phyloP scores from a whole-genome alignment of 2,329 filamentous ascomycete species.

The Ilyonectria destructans region DNA sequence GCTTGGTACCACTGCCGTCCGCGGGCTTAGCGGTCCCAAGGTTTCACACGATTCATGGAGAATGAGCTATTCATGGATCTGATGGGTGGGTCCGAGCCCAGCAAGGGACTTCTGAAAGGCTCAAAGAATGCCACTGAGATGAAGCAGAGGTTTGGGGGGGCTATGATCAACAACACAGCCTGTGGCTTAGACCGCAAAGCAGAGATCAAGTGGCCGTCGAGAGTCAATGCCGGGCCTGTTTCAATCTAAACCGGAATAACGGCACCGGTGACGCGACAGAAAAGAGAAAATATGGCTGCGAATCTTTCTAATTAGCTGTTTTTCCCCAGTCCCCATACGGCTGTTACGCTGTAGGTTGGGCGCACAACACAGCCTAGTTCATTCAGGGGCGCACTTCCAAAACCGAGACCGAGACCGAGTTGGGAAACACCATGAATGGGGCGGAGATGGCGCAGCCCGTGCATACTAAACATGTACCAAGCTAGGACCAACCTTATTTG shows the following conservation, averaged over 20 bases:
- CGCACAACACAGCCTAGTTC: conserved; percentile 12
- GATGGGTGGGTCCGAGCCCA: background rate
- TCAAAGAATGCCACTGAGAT: background rate
- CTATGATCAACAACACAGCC: background rate
- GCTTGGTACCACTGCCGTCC: background rate
- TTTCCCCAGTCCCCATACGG: background rate
- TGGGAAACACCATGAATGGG: background rate
- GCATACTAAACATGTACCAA: background rate
- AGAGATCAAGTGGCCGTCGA: background rate
- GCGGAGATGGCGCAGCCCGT: background rate
- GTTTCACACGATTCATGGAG: background rate
- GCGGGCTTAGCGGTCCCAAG: background rate
- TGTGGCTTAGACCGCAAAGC: too few relatives aligned
- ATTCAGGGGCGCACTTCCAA: conserved; percentile 3
- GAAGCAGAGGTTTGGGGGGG: background rate
- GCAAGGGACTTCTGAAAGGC: background rate
- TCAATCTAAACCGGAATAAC: background rate
- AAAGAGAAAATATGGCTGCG: background rate
- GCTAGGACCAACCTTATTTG: background rate
- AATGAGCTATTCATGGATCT: background rate
- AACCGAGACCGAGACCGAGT: conserved; percentile 24
- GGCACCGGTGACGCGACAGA: background rate
- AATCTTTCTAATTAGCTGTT: background rate
- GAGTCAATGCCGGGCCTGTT: background rate
- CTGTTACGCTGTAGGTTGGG: background rate